Evolutionary conservation across 2,329 filamentous ascomycete genomes (phyloP).

Genomic region (Aspergillus glaucus): DNA sequence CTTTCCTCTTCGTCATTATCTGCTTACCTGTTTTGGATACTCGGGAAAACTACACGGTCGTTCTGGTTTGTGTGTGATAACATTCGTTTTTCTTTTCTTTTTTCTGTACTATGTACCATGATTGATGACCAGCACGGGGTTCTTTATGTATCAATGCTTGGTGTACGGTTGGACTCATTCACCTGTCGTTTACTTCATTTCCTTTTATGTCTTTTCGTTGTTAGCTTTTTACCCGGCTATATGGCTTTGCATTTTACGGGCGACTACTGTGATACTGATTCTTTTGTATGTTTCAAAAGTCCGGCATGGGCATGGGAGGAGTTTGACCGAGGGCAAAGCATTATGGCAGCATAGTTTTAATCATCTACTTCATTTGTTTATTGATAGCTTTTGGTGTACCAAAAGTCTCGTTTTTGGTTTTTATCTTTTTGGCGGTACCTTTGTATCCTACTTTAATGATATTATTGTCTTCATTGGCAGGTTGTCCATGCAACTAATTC

Average conservation of each 20-base stretch:
- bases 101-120: slow-evolving; percentile 3
- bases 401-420: slow-evolving; percentile 8
- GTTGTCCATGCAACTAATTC: no score
- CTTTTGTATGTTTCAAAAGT: slow-evolving; percentile 9
- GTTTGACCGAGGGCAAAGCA: slow-evolving; percentile 14
- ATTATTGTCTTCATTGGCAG: neutral
- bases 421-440: slow-evolving; percentile 2
- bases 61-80: no score
- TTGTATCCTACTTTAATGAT: slow-evolving; percentile 1
- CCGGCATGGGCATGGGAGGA: slow-evolving; percentile 13
- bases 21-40: no score
- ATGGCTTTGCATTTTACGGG: slow-evolving; percentile 4
- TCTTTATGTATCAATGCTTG: slow-evolving; percentile 8
- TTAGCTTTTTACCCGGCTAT: slow-evolving; percentile 1
- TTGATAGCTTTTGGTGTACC: slow-evolving; percentile 12
- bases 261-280: slow-evolving; percentile 9
- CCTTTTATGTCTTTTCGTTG: slow-evolving; percentile 2
- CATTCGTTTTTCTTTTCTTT: neutral
- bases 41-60: no score
- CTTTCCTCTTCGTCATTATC: neutral
- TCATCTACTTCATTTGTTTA: slow-evolving; percentile 9
- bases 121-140: slow-evolving; percentile 9
- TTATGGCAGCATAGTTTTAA: slow-evolving; percentile 14
- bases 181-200: slow-evolving; percentile 5
- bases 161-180: slow-evolving; percentile 8